Base-by-base conservation (phyloP, 2,329 filamentous ascomycete genomes). In the Aspergillus floridensis region DNA sequence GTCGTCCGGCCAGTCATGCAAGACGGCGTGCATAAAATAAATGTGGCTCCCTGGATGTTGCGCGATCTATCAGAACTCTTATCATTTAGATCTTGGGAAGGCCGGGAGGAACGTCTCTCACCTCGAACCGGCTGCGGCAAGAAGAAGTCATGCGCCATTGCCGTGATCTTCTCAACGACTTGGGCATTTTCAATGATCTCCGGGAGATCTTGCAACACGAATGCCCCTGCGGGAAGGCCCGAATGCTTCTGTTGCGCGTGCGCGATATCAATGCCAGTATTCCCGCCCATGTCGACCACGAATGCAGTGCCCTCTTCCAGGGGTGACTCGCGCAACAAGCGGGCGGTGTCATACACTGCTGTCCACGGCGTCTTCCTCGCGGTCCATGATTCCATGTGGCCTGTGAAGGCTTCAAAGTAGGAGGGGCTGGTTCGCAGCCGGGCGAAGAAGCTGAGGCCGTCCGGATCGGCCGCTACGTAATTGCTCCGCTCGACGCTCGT, bases 1-100 rank as follows among this genome's bases (percentile, higher is more conserved):
- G 5, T 70, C 67, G n/a, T 79, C 74, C 0, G 73, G 68, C 74
- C 75, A 80, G 60, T 81, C 76, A 51, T 81, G 77, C 1, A 80
- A 67, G 4, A 79, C 68, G 2, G 72, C 73, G 57, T 79, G 76
- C 68, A 79, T 68, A 60, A 74, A 80, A 64, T 79, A 80, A 2
- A 71, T 72, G 3, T 73, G 73, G 26, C 69, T 72, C 19, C 72
- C 75, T 75, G 55, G 3, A n/a, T 29, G 47, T 3, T 6, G 66
- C 8, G 26, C 6, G 6, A 26, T 26, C 1, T 7, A 26, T 26
- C 1, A 26, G 26, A 8, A 7, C 6, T 26, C 7, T 26, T 26
- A 26, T 26, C 26, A 1, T 7, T 26, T 26, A 7, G 1, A 26
- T 26, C 26, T 7, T 7, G 7, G 1, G 26, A 26, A 26, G 26